A percentile compares a stretch with the other conserved stretches of the same genome.
phyloP scores from a whole-genome alignment of 176 grass and related monocot genomes.

The Cocos nucifera region DNA sequence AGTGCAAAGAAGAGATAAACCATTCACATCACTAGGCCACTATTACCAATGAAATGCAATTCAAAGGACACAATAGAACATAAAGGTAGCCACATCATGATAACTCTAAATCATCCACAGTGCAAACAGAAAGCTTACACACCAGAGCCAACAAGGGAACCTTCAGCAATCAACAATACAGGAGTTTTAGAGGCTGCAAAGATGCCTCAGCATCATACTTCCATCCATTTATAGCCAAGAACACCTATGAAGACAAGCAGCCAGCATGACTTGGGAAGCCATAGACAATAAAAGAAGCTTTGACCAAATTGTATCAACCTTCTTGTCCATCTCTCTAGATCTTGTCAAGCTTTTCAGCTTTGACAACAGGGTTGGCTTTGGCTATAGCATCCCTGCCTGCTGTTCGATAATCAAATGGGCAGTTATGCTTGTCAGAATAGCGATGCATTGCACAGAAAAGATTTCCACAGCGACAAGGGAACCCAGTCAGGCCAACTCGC shows the following conservation, averaged over 20 bases:
- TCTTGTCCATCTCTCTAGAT: constrained; percentile 35
- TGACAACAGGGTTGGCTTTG: constrained; percentile 92
- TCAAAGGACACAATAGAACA: no score
- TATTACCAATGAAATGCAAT: no score
- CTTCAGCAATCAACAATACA: neutral
- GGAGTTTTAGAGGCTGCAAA: constrained; percentile 6
- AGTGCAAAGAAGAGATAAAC: no score
- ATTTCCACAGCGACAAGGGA: constrained; percentile 82
- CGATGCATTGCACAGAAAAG: constrained; percentile 59
- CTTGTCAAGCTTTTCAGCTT: constrained; percentile 94
- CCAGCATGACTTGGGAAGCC: neutral
- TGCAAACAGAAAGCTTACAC: neutral
- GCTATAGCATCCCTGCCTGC: constrained; percentile 83
- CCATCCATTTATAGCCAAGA: constrained; percentile 14
- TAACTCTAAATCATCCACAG: no score
- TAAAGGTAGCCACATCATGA: no score
- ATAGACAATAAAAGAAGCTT: neutral
- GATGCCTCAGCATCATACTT: constrained; percentile 6
- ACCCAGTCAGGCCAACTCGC: constrained; percentile 71
- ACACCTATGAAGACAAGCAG: constrained; percentile 7
- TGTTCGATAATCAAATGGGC: constrained; percentile 74
- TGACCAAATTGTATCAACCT: neutral
- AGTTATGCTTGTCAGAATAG: constrained; percentile 85
- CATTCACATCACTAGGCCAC: no score
- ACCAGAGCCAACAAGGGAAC: neutral